These are phyloP conservation scores for Skeletonema potamos DNA, from an alignment of 108 stramenopile species.

Conservation along the genomic window DNA sequence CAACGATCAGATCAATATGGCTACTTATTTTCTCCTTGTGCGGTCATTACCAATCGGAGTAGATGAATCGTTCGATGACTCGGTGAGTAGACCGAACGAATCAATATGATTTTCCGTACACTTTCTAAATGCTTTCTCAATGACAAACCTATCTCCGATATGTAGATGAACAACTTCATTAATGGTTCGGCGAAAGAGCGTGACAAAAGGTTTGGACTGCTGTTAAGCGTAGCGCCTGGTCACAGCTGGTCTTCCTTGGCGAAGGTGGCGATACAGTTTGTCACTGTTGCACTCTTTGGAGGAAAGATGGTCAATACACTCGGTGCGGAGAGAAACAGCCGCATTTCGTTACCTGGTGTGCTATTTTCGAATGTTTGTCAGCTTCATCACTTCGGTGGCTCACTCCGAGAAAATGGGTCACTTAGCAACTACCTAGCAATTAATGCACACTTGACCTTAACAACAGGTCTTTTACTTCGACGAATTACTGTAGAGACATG, in stretches of 20 bases:
- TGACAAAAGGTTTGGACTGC: constrained; percentile 45
- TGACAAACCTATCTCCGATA: not conserved
- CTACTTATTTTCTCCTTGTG: constrained; percentile 49
- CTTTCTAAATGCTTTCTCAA: not conserved
- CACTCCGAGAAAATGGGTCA: constrained; percentile 26
- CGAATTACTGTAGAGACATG: not conserved
- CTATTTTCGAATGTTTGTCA: constrained; percentile 5
- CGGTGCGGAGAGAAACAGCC: constrained; percentile 10
- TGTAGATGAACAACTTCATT: constrained; percentile 47
- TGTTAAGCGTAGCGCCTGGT: constrained; percentile 53
- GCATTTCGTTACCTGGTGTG: constrained; percentile 30
- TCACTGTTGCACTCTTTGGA: not conserved
- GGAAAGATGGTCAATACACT: not conserved
- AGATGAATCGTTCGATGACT: constrained; percentile 58
- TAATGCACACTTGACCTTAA: constrained; percentile 18
- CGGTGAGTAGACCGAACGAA: constrained; percentile 39
- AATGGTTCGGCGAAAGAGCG: constrained; percentile 32
- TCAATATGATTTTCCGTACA: not conserved
- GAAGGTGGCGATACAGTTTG: constrained; percentile 25
- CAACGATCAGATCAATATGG: constrained; percentile 11
- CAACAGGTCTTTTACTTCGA: not conserved
- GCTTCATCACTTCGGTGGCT: constrained; percentile 59
- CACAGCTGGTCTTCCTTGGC: constrained; percentile 29
- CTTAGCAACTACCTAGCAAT: constrained; percentile 62
- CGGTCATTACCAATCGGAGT: constrained; percentile 63